Percentiles rank a stretch among this genome's conserved stretches.
These are phyloP conservation scores for Russula ochroleuca DNA, from an alignment of 768 basidiomycete genomes.

Conservation along the genomic window DNA sequence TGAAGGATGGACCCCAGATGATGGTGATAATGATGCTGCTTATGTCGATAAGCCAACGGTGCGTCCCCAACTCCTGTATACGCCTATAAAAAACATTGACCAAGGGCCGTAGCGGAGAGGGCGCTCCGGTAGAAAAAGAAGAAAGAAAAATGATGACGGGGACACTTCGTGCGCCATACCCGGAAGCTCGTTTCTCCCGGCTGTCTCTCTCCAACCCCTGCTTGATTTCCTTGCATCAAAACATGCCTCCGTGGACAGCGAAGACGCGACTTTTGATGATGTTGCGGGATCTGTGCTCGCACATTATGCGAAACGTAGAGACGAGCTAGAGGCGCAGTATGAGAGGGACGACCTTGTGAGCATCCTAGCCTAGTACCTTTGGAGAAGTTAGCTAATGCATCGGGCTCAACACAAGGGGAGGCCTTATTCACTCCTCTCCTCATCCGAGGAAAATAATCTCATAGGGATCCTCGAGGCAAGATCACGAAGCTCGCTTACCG, in stretches of 20 bases:
- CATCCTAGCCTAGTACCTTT: not conserved
- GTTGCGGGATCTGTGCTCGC: slow-evolving; percentile 8
- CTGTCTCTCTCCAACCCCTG: slow-evolving; percentile 23
- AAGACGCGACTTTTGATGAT: slow-evolving; percentile 19
- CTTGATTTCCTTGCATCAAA: slow-evolving; percentile 18
- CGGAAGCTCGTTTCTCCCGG: not conserved
- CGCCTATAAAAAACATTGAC: not conserved
- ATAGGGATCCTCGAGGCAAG: slow-evolving; percentile 15
- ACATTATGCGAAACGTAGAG: slow-evolving; percentile 15
- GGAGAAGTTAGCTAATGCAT: not conserved
- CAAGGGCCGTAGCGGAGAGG: not conserved
- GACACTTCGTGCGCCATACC: not conserved
- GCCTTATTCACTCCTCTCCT: slow-evolving; percentile 24
- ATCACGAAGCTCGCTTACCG: slow-evolving; percentile 2
- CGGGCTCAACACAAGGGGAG: slow-evolving; percentile 12
- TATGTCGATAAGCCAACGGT: slow-evolving; percentile 7
- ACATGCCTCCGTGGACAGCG: slow-evolving; percentile 19
- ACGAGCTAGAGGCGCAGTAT: slow-evolving; percentile 12
- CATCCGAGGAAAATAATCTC: slow-evolving; percentile 13
- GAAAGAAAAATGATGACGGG: not conserved
- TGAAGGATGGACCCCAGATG: not conserved
- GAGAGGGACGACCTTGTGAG: slow-evolving; percentile 25
- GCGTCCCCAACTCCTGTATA: not conserved
- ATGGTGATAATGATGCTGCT: not conserved
- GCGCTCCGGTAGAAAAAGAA: slow-evolving; percentile 8